Base-by-base conservation (phyloP, 139 green algal species). In the Volvox africanus region DNA sequence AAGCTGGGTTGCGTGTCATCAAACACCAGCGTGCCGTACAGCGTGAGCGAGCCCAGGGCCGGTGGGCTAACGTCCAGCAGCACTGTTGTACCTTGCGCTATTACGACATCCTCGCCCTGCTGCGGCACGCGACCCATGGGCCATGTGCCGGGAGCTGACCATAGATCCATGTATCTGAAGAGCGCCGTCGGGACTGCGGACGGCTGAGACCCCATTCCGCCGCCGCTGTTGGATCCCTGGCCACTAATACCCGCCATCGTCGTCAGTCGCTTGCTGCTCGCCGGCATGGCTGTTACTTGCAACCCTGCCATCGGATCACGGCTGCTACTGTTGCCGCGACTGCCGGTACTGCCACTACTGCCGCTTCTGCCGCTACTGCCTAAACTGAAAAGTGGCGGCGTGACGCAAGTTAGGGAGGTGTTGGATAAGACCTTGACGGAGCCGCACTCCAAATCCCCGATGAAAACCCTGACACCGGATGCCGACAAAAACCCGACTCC, bases 1-100 rank as follows among this genome's bases (percentile, higher is more conserved):
- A 95, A 1, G 69, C 86, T 80, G 21, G 65, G 20, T 30, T 88
- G 36, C 18, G 76, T 20, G 14, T 76, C 44, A 44, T 79, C 86
- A 37, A 80, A 92, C n/a, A 73, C 12, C 5, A 84, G 89, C 69
- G n/a, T n/a, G 44, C 83, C 77, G n/a, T 16, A 13, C 20, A 92
- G 61, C 18, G 75, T 84, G 20, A 92, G 28, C 22, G 13, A 22
- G 33, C 80, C 80, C 26, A 94, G 86, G 32, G 84, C 65, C 0
- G 93, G 93, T 26, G 93, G 75, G 61, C 62, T 91, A 6, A 93
- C 33, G 84, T 95, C 93, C 44, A 95, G 80, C 87, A 95, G 88
- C 14, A 95, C n/a, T 68, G 77, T n/a, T 35, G 67, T 26, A 50
- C 61, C 28, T 62, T 89, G 28, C 1, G 88, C 88, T 5, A 93